These are phyloP conservation scores for Acidiella bohemica DNA, from an alignment of 495 filamentous ascomycete species.

Conservation along the genomic window DNA sequence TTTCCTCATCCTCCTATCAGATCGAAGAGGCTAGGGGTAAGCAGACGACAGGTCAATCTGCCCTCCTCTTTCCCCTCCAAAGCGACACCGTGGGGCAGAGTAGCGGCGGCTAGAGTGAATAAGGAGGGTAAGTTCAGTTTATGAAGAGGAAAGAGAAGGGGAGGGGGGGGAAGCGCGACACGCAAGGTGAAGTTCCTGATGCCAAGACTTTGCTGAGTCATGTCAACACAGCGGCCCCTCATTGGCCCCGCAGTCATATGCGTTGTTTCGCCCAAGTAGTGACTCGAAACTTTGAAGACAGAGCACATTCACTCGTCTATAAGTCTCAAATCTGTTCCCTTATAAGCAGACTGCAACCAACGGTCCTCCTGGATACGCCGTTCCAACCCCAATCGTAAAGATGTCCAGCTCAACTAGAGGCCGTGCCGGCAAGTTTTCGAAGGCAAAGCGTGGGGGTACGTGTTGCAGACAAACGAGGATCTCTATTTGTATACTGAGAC, in stretches of 20 bases:
- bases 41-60: conserved; percentile 1
- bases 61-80: conserved; percentile 8
- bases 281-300: no score
- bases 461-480: background rate
- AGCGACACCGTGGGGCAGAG: conserved; percentile 1
- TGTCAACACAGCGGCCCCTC: no score
- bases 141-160: background rate
- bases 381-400: conserved; percentile 6
- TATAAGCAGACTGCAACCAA: background rate
- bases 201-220: background rate
- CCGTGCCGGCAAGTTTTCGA: conserved; percentile 85
- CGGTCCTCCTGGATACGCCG: background rate
- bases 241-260: no score
- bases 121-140: conserved; percentile 2
- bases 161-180: background rate
- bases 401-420: conserved; percentile 57
- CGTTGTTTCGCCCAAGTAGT: no score
- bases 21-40: conserved; percentile 9
- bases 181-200: background rate
- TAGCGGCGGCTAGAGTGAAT: conserved; percentile 7
- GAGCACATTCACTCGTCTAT: no score
- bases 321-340: no score
- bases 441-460: conserved; percentile 81
- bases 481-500: background rate
- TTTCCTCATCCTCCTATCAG: conserved; percentile 4